Evolutionary conservation across 2,329 filamentous ascomycete species (phyloP).

Genomic region (Zasmidium citrigriseum): DNA sequence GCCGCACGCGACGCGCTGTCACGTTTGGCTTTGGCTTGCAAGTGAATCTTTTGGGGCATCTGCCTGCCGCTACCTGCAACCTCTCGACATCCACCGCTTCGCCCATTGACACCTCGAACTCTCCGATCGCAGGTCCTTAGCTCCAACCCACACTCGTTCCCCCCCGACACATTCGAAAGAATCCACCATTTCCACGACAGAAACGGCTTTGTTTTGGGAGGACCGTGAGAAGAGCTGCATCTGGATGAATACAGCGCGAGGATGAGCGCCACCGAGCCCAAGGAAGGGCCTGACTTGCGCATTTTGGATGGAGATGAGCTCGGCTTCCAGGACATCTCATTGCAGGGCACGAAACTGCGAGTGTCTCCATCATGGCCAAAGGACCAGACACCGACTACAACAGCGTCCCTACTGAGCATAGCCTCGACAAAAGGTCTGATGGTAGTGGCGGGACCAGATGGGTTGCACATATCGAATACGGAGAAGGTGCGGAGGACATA

Average conservation of each 20-base stretch:
- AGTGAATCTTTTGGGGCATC: neutral
- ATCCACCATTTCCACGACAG: neutral
- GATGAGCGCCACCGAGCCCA: neutral
- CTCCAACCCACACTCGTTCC: neutral
- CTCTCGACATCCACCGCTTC: neutral
- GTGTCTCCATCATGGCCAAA: constrained; percentile 72
- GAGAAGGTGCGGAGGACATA: constrained; percentile 78
- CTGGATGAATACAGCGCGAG: neutral
- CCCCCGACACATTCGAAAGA: neutral
- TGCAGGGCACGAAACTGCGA: constrained; percentile 69
- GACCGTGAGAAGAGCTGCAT: neutral
- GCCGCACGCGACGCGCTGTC: neutral
- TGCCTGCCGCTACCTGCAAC: neutral
- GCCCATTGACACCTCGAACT: neutral
- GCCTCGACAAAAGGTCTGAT: constrained; percentile 78
- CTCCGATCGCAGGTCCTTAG: neutral
- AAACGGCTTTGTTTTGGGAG: too few species aligned
- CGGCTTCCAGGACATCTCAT: constrained; percentile 77
- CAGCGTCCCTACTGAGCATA: constrained; percentile 80
- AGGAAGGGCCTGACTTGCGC: constrained; percentile 65
- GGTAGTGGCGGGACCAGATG: constrained; percentile 82
- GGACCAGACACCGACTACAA: constrained; percentile 69
- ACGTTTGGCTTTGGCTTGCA: neutral
- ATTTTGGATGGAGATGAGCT: constrained; percentile 78
- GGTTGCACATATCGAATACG: constrained; percentile 74